Conservation (phyloP, 352 stramenopile species). For the Pythium guiyangense region DNA sequence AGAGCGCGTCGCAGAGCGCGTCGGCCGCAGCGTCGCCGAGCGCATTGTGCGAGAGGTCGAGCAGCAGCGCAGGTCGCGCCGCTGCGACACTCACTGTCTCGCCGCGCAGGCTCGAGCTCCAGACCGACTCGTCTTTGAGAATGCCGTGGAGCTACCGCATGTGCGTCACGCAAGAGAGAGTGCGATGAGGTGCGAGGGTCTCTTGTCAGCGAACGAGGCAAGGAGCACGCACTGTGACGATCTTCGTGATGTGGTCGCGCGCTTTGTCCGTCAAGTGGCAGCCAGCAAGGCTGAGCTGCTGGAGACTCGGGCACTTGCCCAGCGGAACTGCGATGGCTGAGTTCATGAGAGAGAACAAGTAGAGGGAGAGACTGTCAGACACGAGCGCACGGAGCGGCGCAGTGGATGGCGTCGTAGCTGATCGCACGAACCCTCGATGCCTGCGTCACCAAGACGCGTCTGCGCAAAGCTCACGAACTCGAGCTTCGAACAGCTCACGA, state of each 20-base stretch:
- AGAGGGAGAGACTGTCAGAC: too few relatives aligned
- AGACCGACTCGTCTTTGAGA: conserved; percentile 43
- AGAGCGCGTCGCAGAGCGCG: conserved; percentile 43
- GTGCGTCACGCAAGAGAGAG: neutral
- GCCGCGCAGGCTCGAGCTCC: conserved; percentile 51
- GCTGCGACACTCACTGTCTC: conserved; percentile 7
- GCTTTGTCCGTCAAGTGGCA: conserved; percentile 48
- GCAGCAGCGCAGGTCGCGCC: conserved; percentile 19
- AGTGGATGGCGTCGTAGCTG: neutral
- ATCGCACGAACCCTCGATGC: conserved; percentile 8
- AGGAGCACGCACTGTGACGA: conserved; percentile 32
- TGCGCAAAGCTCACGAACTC: conserved; percentile 16
- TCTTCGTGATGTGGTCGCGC: conserved; percentile 49
- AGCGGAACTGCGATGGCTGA: conserved; percentile 34
- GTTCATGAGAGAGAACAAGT: neutral
- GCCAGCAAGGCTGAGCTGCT: conserved; percentile 35
- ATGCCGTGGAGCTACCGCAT: conserved; percentile 37
- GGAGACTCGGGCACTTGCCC: conserved; percentile 31
- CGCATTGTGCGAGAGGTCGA: conserved; percentile 46
- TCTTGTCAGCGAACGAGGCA: neutral
- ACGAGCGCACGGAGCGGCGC: neutral
- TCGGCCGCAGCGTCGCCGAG: conserved; percentile 35
- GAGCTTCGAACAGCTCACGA: conserved; percentile 19
- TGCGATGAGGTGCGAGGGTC: too few relatives aligned
- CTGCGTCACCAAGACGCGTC: conserved; percentile 9